Percentiles rank a stretch among this genome's conserved stretches.
Conservation (phyloP, 1,139 yeast species). For the Geotrichum carabidarum region DNA sequence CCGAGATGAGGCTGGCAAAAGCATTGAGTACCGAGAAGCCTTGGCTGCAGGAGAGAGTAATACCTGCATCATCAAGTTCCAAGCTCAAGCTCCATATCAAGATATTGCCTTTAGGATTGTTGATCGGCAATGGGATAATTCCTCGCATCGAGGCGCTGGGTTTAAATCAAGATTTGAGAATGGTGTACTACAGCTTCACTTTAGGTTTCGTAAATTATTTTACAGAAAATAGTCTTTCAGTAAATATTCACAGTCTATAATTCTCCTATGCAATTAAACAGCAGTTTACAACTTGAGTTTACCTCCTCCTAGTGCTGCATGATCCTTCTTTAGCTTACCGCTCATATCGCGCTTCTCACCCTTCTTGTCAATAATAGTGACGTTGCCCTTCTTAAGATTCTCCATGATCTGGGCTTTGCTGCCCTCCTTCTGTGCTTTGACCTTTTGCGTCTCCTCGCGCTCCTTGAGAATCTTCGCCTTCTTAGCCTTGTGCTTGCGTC, state of each 20-base stretch:
- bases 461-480: constrained; percentile 53
- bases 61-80: constrained; percentile 35
- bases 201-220: constrained; percentile 34
- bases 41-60: constrained; percentile 24
- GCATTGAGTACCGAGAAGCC: constrained; percentile 17
- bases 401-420: constrained; percentile 62
- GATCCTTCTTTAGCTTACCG: constrained; percentile 57
- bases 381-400: constrained; percentile 67
- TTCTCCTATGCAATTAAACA: constrained; percentile 1
- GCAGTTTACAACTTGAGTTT: constrained; percentile 32
- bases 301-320: constrained; percentile 26
- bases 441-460: constrained; percentile 36
- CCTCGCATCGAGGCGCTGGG: constrained; percentile 32
- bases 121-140: constrained; percentile 39
- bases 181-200: constrained; percentile 38
- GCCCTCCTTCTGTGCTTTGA: constrained; percentile 45
- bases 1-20: constrained; percentile 22
- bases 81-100: constrained; percentile 37
- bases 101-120: constrained; percentile 38
- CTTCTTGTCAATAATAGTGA: constrained; percentile 70
- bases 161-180: constrained; percentile 36
- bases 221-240: constrained; percentile 27
- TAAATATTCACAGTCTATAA: neutral
- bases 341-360: constrained; percentile 72
- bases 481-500: constrained; percentile 83